Evolutionary conservation across 2,329 filamentous ascomycete genomes (phyloP).

Genomic region (Basipetospora chlamydospora): DNA sequence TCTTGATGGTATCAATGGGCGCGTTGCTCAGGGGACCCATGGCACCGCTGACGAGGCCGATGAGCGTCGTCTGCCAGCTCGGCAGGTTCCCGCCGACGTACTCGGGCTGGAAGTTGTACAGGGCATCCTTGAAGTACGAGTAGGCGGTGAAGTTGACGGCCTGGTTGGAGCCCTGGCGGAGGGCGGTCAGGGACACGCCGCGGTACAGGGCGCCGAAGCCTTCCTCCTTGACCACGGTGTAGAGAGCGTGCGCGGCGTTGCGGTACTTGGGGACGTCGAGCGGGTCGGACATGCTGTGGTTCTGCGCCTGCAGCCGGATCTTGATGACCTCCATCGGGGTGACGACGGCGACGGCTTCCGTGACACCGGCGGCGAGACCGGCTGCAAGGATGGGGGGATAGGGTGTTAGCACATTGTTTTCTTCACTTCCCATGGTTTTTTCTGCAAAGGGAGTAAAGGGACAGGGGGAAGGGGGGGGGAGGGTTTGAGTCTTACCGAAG

Average conservation of each 20-base stretch:
- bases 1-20: constrained; percentile 98
- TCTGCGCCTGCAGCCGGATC: constrained; percentile 93
- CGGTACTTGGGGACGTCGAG: constrained; percentile 95
- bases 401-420: background rate
- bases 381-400: constrained; percentile 27
- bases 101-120: constrained; percentile 60
- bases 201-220: constrained; percentile 79
- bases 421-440: background rate
- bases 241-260: constrained; percentile 70
- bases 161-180: constrained; percentile 93
- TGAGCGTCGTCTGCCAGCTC: constrained; percentile 77
- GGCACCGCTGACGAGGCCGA: constrained; percentile 81
- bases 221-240: constrained; percentile 87
- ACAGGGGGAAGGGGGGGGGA: constrained; percentile 1
- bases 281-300: constrained; percentile 95
- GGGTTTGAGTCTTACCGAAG: constrained; percentile 20
- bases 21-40: constrained; percentile 95
- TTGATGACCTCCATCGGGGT: constrained; percentile 99
- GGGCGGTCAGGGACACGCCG: constrained; percentile 81
- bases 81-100: constrained; percentile 54
- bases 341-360: constrained; percentile 90
- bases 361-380: constrained; percentile 83
- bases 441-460: background rate
- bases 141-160: constrained; percentile 98
- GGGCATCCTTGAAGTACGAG: constrained; percentile 71